Conservation (phyloP, 1,284 basidiomycete genomes). For the Phellopilus nigrolimitatus region DNA sequence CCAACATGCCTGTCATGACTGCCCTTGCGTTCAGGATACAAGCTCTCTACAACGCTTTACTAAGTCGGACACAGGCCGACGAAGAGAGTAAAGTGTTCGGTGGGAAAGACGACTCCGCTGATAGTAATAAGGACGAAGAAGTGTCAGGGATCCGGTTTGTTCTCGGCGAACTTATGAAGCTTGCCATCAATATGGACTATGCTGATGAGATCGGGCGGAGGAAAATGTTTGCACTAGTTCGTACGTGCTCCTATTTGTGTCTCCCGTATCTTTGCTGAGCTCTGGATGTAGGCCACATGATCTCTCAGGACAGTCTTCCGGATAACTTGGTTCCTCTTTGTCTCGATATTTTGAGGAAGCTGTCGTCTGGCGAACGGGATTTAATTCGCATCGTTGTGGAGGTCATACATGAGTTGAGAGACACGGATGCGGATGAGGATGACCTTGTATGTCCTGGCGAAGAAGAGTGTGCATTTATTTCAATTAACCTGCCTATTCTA, state of each 20-base stretch:
- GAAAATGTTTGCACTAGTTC: conserved; percentile 86
- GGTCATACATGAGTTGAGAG: conserved; percentile 83
- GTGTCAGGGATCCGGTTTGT: conserved; percentile 67
- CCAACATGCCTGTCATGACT: conserved; percentile 83
- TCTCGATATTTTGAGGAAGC: conserved; percentile 83
- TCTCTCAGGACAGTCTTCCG: conserved; percentile 78
- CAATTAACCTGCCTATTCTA: conserved; percentile 26
- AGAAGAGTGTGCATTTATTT: not conserved
- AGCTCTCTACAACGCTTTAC: conserved; percentile 69
- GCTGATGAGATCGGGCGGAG: conserved; percentile 92
- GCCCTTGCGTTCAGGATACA: conserved; percentile 86
- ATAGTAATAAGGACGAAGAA: conserved; percentile 47
- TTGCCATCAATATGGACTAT: conserved; percentile 86
- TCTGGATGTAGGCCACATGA: conserved; percentile 65
- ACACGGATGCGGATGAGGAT: conserved; percentile 52
- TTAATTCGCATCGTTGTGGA: conserved; percentile 94
- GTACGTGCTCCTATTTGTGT: conserved; percentile 41
- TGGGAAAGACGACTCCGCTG: conserved; percentile 41
- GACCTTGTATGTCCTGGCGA: conserved; percentile 24
- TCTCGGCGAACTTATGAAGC: conserved; percentile 76
- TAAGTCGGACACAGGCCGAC: conserved; percentile 45
- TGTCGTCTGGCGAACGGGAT: conserved; percentile 84
- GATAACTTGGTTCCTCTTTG: conserved; percentile 75
- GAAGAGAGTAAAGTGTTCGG: conserved; percentile 37
- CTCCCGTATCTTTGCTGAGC: not conserved